Evolutionary conservation across 352 stramenopile genomes (phyloP).

Genomic region (Pythium folliculosum): DNA sequence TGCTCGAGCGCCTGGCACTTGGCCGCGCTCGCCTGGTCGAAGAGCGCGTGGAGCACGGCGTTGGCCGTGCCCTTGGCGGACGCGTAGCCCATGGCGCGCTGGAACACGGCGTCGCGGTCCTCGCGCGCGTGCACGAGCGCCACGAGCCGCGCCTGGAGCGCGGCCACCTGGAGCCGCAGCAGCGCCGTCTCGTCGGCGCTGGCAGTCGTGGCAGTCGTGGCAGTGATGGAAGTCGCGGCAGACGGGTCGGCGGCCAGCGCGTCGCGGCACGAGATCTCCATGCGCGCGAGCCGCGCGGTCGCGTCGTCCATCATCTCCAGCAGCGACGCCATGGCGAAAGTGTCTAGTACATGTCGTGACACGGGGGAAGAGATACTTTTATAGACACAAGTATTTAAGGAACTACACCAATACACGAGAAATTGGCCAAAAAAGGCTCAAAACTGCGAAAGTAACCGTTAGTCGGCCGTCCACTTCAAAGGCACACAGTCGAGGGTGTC

Average conservation of each 20-base stretch:
- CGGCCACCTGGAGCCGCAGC: conserved; percentile 52
- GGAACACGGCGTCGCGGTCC: conserved; percentile 65
- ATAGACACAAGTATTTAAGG: background rate
- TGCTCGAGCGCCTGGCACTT: conserved; percentile 55
- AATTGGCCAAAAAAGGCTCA: background rate
- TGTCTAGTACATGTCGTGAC: no score
- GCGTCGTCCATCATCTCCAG: conserved; percentile 49
- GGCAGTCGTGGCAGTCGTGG: background rate
- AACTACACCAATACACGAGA: background rate
- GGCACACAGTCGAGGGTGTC: conserved; percentile 11
- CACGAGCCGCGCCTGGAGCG: conserved; percentile 49
- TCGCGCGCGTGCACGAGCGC: conserved; percentile 51
- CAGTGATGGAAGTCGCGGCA: no score
- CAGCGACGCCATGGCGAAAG: no score
- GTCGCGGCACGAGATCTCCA: conserved; percentile 56
- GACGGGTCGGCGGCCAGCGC: conserved; percentile 32
- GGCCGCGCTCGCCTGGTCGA: conserved; percentile 64
- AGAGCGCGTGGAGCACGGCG: conserved; percentile 73
- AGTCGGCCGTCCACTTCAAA: conserved; percentile 3
- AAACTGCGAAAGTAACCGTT: background rate
- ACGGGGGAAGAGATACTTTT: no score
- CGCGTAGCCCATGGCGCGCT: conserved; percentile 55
- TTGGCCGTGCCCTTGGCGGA: conserved; percentile 75
- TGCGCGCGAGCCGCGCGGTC: conserved; percentile 41
- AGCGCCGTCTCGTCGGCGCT: conserved; percentile 22